Evolutionary conservation across 2,329 filamentous ascomycete genomes (phyloP).

Genomic region (Pestalotiopsis sp.): DNA sequence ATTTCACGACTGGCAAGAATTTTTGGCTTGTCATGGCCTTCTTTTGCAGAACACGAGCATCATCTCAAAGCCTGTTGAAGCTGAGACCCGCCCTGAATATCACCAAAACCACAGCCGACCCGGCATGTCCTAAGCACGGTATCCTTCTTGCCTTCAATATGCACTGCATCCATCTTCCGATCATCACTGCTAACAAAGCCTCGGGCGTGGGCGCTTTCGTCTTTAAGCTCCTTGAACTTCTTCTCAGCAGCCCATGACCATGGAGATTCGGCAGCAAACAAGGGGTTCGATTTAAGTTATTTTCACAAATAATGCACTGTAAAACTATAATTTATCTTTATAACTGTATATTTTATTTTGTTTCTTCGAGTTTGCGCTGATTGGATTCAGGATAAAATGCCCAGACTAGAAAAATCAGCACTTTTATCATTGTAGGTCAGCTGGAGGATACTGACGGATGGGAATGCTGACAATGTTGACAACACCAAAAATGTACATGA

Average conservation of each 20-base stretch:
- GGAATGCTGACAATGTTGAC: slow-evolving; percentile 66
- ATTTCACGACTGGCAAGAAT: too few relatives aligned
- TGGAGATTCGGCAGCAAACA: slow-evolving; percentile 67
- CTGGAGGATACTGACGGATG: slow-evolving; percentile 33
- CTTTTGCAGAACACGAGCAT: neutral
- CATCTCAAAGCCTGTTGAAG: neutral
- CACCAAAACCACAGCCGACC: too few relatives aligned
- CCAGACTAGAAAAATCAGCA: slow-evolving; percentile 50
- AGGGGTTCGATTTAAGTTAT: too few relatives aligned
- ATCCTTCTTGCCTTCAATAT: neutral
- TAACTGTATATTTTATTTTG: too few relatives aligned
- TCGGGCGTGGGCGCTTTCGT: neutral
- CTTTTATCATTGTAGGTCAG: neutral
- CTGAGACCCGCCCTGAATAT: neutral
- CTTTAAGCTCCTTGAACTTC: slow-evolving; percentile 43
- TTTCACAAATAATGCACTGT: too few relatives aligned
- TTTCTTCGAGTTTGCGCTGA: slow-evolving; percentile 73
- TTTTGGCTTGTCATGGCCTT: neutral
- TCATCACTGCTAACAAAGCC: neutral
- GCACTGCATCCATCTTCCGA: neutral
- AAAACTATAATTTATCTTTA: too few relatives aligned
- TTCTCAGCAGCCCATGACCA: slow-evolving; percentile 73
- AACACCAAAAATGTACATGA: slow-evolving; percentile 71
- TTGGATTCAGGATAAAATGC: slow-evolving; percentile 74
- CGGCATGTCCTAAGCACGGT: slow-evolving; percentile 19